Conservation (phyloP, 2,329 filamentous ascomycete species). For the Sordariomycetes sp. region DNA sequence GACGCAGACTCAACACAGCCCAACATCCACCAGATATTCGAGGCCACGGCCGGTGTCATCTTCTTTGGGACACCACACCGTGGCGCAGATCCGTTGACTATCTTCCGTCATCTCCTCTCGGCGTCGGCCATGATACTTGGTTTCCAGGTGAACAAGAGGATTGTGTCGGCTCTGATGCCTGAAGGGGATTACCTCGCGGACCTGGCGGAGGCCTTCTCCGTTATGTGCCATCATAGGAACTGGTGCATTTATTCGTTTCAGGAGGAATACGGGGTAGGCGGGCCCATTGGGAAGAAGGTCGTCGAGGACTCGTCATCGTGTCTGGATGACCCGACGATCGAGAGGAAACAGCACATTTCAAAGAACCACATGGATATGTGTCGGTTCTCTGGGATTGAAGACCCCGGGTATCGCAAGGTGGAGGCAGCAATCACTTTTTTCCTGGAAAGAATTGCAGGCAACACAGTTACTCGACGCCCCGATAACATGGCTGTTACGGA, state of each 20-base stretch:
- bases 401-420: constrained; percentile 19
- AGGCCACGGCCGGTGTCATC: constrained; percentile 13
- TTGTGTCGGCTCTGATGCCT: constrained; percentile 18
- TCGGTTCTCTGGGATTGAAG: constrained; percentile 14
- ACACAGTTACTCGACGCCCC: neutral
- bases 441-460: neutral
- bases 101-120: constrained; percentile 10
- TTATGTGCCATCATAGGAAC: constrained; percentile 13
- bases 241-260: constrained; percentile 23
- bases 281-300: neutral
- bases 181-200: constrained; percentile 16
- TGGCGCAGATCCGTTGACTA: constrained; percentile 11
- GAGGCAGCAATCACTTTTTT: constrained; percentile 7
- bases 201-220: constrained; percentile 15
- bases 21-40: constrained; percentile 9
- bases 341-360: constrained; percentile 18
- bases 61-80: constrained; percentile 21
- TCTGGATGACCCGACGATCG: constrained; percentile 14
- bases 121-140: constrained; percentile 8
- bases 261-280: constrained; percentile 11
- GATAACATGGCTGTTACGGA: neutral
- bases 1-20: neutral
- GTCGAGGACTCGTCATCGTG: constrained; percentile 15
- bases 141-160: constrained; percentile 16
- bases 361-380: constrained; percentile 21